Base-by-base conservation (phyloP, 805 yeast species). In the Wickerhamiella bombiphila region DNA sequence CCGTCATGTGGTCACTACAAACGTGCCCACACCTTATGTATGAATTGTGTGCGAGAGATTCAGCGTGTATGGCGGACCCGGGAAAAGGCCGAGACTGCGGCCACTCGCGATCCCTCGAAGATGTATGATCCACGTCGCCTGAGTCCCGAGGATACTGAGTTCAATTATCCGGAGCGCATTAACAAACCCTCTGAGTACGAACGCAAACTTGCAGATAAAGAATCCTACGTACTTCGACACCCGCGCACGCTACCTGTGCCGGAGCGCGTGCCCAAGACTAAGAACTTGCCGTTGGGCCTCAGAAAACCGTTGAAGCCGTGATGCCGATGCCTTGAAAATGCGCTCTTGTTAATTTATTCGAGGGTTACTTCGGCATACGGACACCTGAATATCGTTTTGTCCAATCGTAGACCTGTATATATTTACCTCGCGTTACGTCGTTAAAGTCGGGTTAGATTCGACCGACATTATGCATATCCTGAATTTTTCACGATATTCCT, bases 1-100 rank as follows among this genome's bases (percentile, higher is more conserved):
- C 96, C 97, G 2, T 78, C 94, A 0, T 88, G 98, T 63, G 98
- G 98, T 32, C 78, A 80, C 44, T 78, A 73, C 50, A 91, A 88
- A 61, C 70, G 95, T 53, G 74, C 91, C 1, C 94, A 91, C 58
- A 75, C 85, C 40, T 66, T 88, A 50, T 88, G 98, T 61, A 82
- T 83, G 93, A 72, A 80, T 53, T 88, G 98, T 63, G 86, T 82
- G 41, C 72, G 69, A 22, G 85, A 85, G 55, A 79, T 91, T 53
- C 76, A 73, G 56, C 64, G 69, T 40, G 65, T 78, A 32, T 82
- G 94, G 81, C 77, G 72, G 32, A 13, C 26, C 24, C 41, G 46
- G 24, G 56, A 54, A 29, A 41, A 48, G 21, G 47, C 29, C 9
- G 43, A 38, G 14, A 36, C 38, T 25, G 41, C 36, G 35, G 38